Evolutionary conservation across 2,329 filamentous ascomycete species (phyloP).

Genomic region (Aulographum hederae): DNA sequence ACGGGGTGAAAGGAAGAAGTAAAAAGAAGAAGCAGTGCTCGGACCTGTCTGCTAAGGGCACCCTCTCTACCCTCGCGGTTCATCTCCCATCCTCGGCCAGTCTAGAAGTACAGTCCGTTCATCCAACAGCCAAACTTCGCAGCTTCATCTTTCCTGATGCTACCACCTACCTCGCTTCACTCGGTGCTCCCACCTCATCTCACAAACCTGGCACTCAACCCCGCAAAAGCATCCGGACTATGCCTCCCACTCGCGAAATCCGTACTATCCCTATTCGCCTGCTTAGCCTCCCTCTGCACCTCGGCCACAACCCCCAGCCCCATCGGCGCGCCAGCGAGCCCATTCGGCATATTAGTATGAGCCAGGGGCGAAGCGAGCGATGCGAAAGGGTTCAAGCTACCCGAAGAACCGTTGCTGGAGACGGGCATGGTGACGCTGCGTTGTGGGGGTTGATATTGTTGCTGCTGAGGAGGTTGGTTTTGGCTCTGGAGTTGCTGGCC

Average conservation of each 20-base stretch:
- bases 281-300: slow-evolving; percentile 7
- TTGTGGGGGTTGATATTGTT: slow-evolving; percentile 8
- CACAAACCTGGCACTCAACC: slow-evolving; percentile 41
- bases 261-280: slow-evolving; percentile 50
- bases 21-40: too few relatives aligned
- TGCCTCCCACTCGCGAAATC: slow-evolving; percentile 45
- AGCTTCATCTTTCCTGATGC: too few relatives aligned
- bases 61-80: too few relatives aligned
- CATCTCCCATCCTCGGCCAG: too few relatives aligned
- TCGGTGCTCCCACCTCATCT: too few relatives aligned
- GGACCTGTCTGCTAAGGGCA: too few relatives aligned
- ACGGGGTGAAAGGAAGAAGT: too few relatives aligned
- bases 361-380: slow-evolving; percentile 6
- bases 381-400: slow-evolving; percentile 40
- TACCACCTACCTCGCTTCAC: too few relatives aligned
- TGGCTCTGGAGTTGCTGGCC: background rate
- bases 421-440: slow-evolving; percentile 21
- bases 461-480: slow-evolving; percentile 5
- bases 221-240: slow-evolving; percentile 65
- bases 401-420: slow-evolving; percentile 11
- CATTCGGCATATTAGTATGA: slow-evolving; percentile 3
- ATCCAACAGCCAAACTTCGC: too few relatives aligned
- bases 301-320: slow-evolving; percentile 9
- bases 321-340: slow-evolving; percentile 10
- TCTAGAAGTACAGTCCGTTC: too few relatives aligned